Evolutionary conservation across 176 grass and related monocot species (phyloP), one percentile per base, ranked within the genome.

Genomic region (Zoysia japonica): DNA sequence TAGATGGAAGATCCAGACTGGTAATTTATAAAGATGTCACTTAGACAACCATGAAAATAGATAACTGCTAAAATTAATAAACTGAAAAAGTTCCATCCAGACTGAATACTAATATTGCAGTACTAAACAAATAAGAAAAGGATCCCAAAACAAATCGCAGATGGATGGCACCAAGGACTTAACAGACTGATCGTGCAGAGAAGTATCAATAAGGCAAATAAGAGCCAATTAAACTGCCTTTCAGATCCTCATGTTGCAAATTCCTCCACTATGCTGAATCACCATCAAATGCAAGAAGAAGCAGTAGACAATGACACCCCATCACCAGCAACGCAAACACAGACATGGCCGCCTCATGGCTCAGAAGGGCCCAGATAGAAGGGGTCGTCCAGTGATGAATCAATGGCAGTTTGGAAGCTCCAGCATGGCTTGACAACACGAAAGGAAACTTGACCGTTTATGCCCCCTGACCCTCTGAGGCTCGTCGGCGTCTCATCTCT

Each of bases 381-480:
- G 19, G 57, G 57, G 57, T 61, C 57, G 9, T 11, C 9, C 57
- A 61, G 57, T 61, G 57, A 65, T 2, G 37, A 50, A 51, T 65
- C 75, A 65, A 65, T 65, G 47, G 75, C 75, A 65, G 45, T 47
- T 40, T 50, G 14, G 75, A 77, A 77, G 47, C 60, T 51, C 75
- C 75, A 77, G 46, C 35, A 46, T 19, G 35, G 15, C 10, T 13
- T 11, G 4, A n/a, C 75, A 11, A 6, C 0, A 40, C 46, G 3
- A 11, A 77, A 3, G 11, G 15, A 36, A 51, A 65, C 10, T 17
- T 41, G 45, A 50, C 45, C 2, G 8, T 47, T 51, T 4, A 11
- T 0, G 8, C 28, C 59, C 49, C 12, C 59, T 64, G 60, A 11
- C 8, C 6, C 28, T 64, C 59, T 49, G 46, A 39, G 49, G 74